phyloP scores from a whole-genome alignment of 2,329 filamentous ascomycete species.

The Aspergillus sojae region DNA sequence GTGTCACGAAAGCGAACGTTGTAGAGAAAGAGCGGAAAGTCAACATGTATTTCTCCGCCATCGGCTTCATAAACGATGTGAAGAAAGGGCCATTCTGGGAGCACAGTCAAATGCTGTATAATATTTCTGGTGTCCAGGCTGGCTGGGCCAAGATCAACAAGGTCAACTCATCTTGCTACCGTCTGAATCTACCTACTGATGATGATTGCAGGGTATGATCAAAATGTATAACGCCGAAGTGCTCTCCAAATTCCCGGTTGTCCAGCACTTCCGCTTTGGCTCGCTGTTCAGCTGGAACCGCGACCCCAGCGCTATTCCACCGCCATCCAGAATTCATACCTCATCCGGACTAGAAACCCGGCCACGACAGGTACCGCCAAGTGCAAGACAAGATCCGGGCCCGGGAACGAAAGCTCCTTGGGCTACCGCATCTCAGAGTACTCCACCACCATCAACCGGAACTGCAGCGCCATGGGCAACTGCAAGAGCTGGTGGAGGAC shows the following conservation, averaged over 20 bases:
- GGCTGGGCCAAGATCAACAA: conserved; percentile 99
- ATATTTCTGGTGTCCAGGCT: conserved; percentile 85
- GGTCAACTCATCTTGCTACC: conserved; percentile 30
- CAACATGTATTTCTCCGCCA: conserved; percentile 92
- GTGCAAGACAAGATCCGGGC: conserved; percentile 18
- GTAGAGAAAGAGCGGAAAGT: conserved; percentile 66
- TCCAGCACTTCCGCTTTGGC: conserved; percentile 92
- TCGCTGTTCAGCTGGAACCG: conserved; percentile 76
- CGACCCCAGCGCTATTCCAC: conserved; percentile 62
- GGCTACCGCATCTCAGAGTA: conserved; percentile 29
- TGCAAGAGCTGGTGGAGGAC: conserved; percentile 16
- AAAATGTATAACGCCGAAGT: conserved; percentile 99
- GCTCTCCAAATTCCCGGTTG: conserved; percentile 92
- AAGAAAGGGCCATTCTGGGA: conserved; percentile 97
- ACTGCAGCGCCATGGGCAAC: conserved; percentile 37
- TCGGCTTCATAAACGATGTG: conserved; percentile 96
- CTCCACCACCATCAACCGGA: conserved; percentile 19
- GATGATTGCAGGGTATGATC: conserved; percentile 74
- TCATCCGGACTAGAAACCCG: conserved; percentile 29
- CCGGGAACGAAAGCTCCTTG: conserved; percentile 40
- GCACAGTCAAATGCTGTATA: conserved; percentile 90
- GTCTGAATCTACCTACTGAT: neutral
- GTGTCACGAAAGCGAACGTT: conserved; percentile 65
- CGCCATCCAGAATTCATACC: conserved; percentile 59
- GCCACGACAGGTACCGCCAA: conserved; percentile 21